Evolutionary conservation across 1,139 yeast genomes (phyloP), one percentile per base, ranked within the genome.

Genomic region (Yarrowia galli): DNA sequence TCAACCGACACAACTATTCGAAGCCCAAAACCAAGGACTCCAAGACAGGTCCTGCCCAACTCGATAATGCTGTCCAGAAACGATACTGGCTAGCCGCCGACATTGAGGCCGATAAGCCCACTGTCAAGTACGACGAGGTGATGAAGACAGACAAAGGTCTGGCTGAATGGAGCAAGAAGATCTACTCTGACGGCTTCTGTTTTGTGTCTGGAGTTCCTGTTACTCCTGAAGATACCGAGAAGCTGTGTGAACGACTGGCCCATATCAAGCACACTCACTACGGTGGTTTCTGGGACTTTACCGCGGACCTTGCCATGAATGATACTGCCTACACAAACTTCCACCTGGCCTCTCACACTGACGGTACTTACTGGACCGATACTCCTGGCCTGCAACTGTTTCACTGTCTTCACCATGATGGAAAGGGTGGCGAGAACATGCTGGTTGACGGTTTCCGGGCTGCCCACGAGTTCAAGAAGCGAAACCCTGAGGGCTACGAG

Each of bases 201-300:
- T 80, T 88, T 70, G 84, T 89, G 58, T 84, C 87, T 68, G 82
- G 85, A 70, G 89, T 87, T 15, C 93, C 93, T 0, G 85, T 81
- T 2, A 79, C 81, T 16, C 87, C 91, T 0, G 86, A 85, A 71
- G 67, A 65, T 16, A 89, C 95, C 0, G 84, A 88, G 73, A 78
- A 78, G 70, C 80, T 89, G 68, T 85, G 88, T 69, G 87, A 87
- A 71, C 79, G 85, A 72, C 82, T 89, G 70, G 84, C 88, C 68
- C 88, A 86, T 74, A 85, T 89, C 68, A 80, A 91, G 49, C 89
- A 88, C 25, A 89, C 95, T 1, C 93, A 89, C 76, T 89, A 89
- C 71, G 93, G 92, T 35, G 92, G 91, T 4, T 89, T 89, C 77
- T 89, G 93, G 92, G 92, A 88, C 73, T 89, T 89, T 75, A 89